Percentiles rank a stretch among this genome's conserved stretches.
Conservation (phyloP, 257 asterid species). For the Misopates orontium region DNA sequence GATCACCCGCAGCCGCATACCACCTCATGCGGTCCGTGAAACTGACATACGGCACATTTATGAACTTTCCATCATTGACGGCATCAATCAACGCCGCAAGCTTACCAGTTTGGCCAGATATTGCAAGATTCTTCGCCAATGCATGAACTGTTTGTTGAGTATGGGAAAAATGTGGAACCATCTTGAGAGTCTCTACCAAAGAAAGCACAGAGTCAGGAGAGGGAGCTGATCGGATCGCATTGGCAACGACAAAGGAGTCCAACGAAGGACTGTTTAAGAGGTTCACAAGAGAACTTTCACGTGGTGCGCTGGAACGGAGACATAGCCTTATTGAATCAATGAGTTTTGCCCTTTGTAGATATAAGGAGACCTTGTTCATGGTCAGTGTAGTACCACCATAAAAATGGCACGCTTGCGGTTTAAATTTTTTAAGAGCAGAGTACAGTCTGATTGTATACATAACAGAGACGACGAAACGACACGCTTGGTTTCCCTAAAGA, state of each 20-base stretch:
- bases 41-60: conserved; percentile 60
- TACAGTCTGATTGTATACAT: conserved; percentile 42
- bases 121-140: conserved; percentile 77
- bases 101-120: conserved; percentile 56
- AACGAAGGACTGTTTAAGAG: conserved; percentile 53
- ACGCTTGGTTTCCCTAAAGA: conserved; percentile 1
- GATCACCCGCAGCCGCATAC: conserved; percentile 72
- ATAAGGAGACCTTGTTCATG: conserved; percentile 63
- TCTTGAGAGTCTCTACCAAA: conserved; percentile 61
- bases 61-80: conserved; percentile 66
- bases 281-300: conserved; percentile 44
- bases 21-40: conserved; percentile 85
- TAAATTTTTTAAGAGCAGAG: conserved; percentile 29
- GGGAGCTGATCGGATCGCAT: conserved; percentile 82
- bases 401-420: conserved; percentile 45
- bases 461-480: conserved; percentile 7
- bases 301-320: conserved; percentile 59
- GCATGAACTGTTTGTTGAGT: conserved; percentile 73
- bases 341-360: conserved; percentile 80
- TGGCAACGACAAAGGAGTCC: conserved; percentile 79
- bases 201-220: conserved; percentile 69
- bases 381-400: conserved; percentile 35
- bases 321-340: conserved; percentile 78
- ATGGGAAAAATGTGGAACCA: conserved; percentile 60
- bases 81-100: conserved; percentile 67